phyloP scores from a whole-genome alignment of 306 rosid genomes.

The Crataegus laevigata region DNA sequence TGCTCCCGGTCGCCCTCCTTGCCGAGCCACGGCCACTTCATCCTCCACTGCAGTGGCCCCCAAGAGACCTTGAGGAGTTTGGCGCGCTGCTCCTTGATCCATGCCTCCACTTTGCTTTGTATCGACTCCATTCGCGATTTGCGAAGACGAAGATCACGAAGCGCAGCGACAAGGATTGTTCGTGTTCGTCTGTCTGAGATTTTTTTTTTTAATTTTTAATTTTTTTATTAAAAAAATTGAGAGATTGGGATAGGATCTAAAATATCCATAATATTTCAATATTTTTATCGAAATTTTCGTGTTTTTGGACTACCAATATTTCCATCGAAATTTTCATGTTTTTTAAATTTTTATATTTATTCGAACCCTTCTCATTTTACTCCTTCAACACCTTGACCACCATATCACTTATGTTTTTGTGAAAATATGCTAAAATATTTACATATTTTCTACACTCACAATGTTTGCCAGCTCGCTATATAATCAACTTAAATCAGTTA shows the following conservation, averaged over 20 bases:
- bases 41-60: slow-evolving; percentile 85
- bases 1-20: slow-evolving; percentile 39
- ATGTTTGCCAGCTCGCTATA: no score
- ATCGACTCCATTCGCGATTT: slow-evolving; percentile 50
- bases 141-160: background rate
- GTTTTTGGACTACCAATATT: no score
- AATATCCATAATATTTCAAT: no score
- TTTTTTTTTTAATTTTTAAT: background rate
- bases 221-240: background rate
- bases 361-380: no score
- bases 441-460: no score
- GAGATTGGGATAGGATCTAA: background rate
- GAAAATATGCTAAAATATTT: no score
- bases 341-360: no score
- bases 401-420: no score
- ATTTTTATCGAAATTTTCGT: no score
- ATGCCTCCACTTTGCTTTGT: slow-evolving; percentile 81
- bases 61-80: slow-evolving; percentile 69
- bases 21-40: slow-evolving; percentile 74
- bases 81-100: slow-evolving; percentile 74
- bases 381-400: no score
- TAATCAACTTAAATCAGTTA: no score
- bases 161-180: background rate
- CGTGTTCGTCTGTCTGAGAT: background rate
- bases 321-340: no score